phyloP scores from a whole-genome alignment of 345 rosid genomes.

The Lepidium didymum region DNA sequence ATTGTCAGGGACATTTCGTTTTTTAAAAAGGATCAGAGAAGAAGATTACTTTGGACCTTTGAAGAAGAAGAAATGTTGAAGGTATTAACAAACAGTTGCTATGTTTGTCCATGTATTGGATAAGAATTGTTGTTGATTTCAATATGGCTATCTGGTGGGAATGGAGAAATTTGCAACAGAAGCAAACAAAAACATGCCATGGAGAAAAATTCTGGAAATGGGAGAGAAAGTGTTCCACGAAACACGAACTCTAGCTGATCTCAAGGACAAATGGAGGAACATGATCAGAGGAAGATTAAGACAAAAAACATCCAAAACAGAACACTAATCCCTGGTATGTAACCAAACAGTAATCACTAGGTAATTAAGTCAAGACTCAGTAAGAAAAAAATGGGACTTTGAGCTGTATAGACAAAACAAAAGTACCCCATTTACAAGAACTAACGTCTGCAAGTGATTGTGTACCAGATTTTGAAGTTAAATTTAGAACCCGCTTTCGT shows the following conservation, averaged over 20 bases:
- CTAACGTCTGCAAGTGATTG: too few relatives aligned
- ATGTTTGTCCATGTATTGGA: background rate
- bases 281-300: background rate
- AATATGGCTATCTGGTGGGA: background rate
- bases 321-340: too few relatives aligned
- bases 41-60: background rate
- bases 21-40: background rate
- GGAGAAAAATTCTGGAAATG: background rate
- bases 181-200: background rate
- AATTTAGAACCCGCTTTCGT: too few relatives aligned
- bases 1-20: constrained; percentile 9
- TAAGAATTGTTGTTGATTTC: too few relatives aligned
- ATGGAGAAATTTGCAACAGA: background rate
- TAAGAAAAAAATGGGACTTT: too few relatives aligned
- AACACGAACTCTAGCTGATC: background rate
- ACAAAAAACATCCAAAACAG: too few relatives aligned
- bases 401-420: too few relatives aligned
- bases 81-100: background rate
- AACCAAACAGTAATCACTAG: too few relatives aligned
- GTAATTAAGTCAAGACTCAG: too few relatives aligned
- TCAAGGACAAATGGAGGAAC: background rate
- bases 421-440: too few relatives aligned
- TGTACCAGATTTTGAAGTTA: too few relatives aligned
- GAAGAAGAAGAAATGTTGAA: background rate
- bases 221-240: background rate